Conservation (phyloP, 192 early-diverging fungal genomes). For the Coemansia sp. region DNA sequence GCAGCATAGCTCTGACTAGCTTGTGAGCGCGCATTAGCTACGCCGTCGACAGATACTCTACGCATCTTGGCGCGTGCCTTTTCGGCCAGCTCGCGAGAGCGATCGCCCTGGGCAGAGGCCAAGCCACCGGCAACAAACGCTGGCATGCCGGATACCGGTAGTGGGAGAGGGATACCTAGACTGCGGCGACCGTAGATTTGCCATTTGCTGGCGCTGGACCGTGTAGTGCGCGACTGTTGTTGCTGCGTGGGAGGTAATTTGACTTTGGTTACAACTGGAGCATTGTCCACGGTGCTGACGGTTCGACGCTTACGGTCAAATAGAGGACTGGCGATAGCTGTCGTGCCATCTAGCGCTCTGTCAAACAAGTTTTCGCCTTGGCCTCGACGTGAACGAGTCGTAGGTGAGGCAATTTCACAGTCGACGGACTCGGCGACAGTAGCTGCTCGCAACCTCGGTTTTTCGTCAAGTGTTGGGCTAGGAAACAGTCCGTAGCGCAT, state of each 20-base stretch:
- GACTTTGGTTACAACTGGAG: neutral
- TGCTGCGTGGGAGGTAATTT: conserved; percentile 6
- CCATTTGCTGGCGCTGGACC: conserved; percentile 11
- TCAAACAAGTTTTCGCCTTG: neutral
- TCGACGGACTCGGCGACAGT: neutral
- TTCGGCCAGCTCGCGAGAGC: conserved; percentile 18
- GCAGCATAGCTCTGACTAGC: conserved; percentile 29
- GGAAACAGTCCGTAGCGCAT: conserved; percentile 11
- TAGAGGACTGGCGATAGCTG: neutral
- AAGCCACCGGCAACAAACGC: neutral
- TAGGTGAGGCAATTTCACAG: neutral
- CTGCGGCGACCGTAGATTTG: conserved; percentile 16
- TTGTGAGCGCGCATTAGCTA: conserved; percentile 15
- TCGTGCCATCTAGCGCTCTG: neutral
- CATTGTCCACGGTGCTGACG: neutral
- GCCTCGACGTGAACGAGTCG: neutral
- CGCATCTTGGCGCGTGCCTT: conserved; percentile 7
- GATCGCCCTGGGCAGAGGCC: conserved; percentile 18
- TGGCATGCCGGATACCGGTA: neutral
- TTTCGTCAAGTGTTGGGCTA: neutral
- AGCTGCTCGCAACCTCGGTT: neutral
- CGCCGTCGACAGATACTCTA: conserved; percentile 8
- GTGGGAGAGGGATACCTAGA: conserved; percentile 25
- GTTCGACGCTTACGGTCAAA: conserved; percentile 12
- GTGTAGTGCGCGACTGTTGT: neutral